Percentiles rank a stretch among this genome's conserved stretches.
Evolutionary conservation across 129 eudicot genomes (phyloP).

Genomic region (Tagetes erecta): DNA sequence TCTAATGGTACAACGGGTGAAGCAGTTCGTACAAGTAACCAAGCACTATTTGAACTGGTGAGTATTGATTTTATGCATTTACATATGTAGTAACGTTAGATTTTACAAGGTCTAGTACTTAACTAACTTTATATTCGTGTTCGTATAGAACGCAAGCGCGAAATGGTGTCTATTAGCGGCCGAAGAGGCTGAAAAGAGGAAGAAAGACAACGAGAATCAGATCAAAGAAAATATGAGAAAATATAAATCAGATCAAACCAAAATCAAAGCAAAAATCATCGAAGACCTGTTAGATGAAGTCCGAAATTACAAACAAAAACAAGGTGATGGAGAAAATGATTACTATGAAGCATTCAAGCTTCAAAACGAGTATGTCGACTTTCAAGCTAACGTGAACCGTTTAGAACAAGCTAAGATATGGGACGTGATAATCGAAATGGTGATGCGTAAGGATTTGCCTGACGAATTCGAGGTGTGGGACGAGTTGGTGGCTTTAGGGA

Average conservation of each 20-base stretch:
- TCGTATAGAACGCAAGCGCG: slow-evolving; percentile 52
- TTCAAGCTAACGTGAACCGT: slow-evolving; percentile 57
- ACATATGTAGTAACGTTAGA: too few relatives aligned
- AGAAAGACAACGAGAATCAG: slow-evolving; percentile 41
- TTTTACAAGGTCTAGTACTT: too few relatives aligned
- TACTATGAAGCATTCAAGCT: slow-evolving; percentile 66
- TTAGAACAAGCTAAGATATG: slow-evolving; percentile 71
- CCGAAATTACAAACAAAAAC: slow-evolving; percentile 35
- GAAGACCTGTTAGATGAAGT: slow-evolving; percentile 15
- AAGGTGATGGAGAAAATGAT: slow-evolving; percentile 31
- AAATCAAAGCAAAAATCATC: slow-evolving; percentile 13
- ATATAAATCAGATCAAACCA: background rate
- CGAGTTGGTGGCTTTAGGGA: slow-evolving; percentile 64
- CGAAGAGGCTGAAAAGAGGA: slow-evolving; percentile 62
- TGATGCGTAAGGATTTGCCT: slow-evolving; percentile 69
- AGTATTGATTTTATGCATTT: background rate
- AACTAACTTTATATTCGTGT: background rate
- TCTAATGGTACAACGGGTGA: slow-evolving; percentile 7
- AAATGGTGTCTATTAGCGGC: slow-evolving; percentile 70
- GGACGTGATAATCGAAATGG: slow-evolving; percentile 74
- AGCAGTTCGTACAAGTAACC: background rate
- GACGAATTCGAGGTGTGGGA: slow-evolving; percentile 70
- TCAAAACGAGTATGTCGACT: slow-evolving; percentile 50
- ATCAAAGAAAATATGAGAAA: slow-evolving; percentile 6
- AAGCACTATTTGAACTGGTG: slow-evolving; percentile 29